Evolutionary conservation across 257 asterid species (phyloP), one percentile per base, ranked within the genome.

Genomic region (Solanum chmielewskii): DNA sequence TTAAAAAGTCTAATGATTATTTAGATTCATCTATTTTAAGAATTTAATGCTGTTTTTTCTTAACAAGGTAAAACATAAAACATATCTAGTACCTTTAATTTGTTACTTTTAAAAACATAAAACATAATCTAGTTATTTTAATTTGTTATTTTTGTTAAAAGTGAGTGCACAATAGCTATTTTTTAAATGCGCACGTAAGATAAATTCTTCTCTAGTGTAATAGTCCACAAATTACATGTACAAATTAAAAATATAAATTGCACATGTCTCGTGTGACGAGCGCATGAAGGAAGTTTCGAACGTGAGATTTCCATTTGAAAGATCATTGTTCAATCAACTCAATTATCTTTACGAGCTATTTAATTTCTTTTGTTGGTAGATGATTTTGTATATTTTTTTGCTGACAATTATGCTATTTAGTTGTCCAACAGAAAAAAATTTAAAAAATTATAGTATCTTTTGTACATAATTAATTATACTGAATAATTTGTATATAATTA

Each of bases 261-360:
- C 3, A 60, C 27, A 1, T 9, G 31, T 8, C 5, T 1, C 3
- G 1, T 62, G 3, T 4, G 3, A 62, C 27, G 31, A 62, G 29
- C 69, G 11, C 5, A 23, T 4, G 69, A 62, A 62, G 29, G 0
- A 27, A 7, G 14, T 10, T 23, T 62, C 2, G 29, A 60, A 23
- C 1, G 8, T 2, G 3, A 62, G 3, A 25, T 62, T 6, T 3
- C 2, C 15, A 23, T 62, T 62, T 23, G 15, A 2, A 13, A 1
- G 14, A 62, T 62, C 69, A 62, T 7, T 23, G 15, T 3, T 23
- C 3, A 62, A 62, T 0, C 15, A 23, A 23, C 31, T 23, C 7
- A 1, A 1, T 1, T 15, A 62, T 0, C 0, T 14, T 4, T 10
- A 10, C 1, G 6, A n/a, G 7, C 23, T 23, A 3, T 62, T 60